These are phyloP conservation scores for Sporothrix euskadiensis DNA, from an alignment of 2,329 filamentous ascomycete genomes.

Conservation along the genomic window DNA sequence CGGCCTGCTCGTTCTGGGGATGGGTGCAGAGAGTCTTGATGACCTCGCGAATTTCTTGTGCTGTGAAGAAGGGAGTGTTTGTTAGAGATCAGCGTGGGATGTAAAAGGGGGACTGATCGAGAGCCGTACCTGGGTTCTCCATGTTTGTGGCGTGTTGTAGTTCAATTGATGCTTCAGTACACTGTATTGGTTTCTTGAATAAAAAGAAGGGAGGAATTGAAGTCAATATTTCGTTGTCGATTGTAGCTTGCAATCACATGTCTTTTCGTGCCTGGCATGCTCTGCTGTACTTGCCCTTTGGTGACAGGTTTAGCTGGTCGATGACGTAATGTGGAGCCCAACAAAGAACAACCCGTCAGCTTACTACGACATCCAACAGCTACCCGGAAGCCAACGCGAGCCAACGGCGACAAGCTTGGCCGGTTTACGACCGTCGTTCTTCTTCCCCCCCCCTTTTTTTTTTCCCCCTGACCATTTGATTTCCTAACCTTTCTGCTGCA, in stretches of 20 bases:
- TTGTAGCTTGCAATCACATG: constrained; percentile 6
- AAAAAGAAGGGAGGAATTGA: background rate
- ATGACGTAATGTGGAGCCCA: constrained; percentile 7
- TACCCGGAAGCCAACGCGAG: background rate
- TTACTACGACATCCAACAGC: background rate
- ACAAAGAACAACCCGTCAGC: background rate
- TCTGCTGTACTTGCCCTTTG: background rate
- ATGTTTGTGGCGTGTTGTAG: constrained; percentile 23
- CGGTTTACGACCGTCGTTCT: background rate
- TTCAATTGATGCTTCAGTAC: background rate
- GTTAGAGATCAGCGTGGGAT: background rate
- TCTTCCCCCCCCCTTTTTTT: background rate
- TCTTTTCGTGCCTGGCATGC: background rate
- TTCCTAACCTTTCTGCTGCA: too few species aligned
- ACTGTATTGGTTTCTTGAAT: background rate
- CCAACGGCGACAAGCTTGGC: background rate
- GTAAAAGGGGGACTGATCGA: background rate
- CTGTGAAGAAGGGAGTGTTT: background rate
- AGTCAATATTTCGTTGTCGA: background rate
- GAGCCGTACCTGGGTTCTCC: constrained; percentile 29
- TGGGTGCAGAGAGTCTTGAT: constrained; percentile 27
- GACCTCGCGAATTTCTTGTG: constrained; percentile 28
- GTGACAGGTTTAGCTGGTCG: background rate
- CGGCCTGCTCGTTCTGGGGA: constrained; percentile 27
- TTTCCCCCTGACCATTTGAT: too few species aligned